Evolutionary conservation across 2,329 filamentous ascomycete genomes (phyloP).

Genomic region (Cladosporium sp.): DNA sequence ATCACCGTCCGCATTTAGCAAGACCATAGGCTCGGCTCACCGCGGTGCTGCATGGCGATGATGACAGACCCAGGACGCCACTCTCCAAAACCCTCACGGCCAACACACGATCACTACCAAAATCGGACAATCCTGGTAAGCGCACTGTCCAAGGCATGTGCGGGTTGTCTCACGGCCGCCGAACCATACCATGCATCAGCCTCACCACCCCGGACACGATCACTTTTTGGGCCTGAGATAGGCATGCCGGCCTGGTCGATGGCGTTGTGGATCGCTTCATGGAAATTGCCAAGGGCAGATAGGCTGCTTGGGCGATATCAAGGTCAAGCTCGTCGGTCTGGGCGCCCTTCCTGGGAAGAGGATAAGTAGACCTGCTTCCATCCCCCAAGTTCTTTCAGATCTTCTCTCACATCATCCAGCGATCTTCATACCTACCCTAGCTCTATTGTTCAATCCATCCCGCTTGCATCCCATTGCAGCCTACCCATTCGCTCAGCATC

Average conservation of each 20-base stretch:
- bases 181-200: conserved; percentile 12
- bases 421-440: not conserved
- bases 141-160: conserved; percentile 17
- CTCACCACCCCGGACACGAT: conserved; percentile 3
- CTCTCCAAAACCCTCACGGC: not conserved
- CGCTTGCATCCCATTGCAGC: not conserved
- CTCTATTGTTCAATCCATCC: not conserved
- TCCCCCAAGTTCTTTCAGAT: not conserved
- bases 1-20: conserved; percentile 10
- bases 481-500: conserved; percentile 3
- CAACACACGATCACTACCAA: conserved; percentile 1
- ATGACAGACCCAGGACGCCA: conserved; percentile 2
- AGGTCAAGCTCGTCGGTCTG: not conserved
- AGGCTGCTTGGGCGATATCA: conserved; percentile 3
- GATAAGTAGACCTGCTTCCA: conserved; percentile 8
- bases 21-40: conserved; percentile 6
- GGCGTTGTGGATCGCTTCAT: conserved; percentile 6
- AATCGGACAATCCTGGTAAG: not conserved
- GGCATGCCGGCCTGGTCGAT: conserved; percentile 2
- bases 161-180: conserved; percentile 20
- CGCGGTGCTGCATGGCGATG: not conserved
- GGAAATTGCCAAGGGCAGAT: conserved; percentile 9
- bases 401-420: conserved; percentile 2
- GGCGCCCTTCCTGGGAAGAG: conserved; percentile 2
- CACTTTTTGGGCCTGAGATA: not conserved